Percentiles rank a stretch among this genome's conserved stretches.
phyloP scores from a whole-genome alignment of 2,329 filamentous ascomycete species.

The Teratosphaeria destructans region DNA sequence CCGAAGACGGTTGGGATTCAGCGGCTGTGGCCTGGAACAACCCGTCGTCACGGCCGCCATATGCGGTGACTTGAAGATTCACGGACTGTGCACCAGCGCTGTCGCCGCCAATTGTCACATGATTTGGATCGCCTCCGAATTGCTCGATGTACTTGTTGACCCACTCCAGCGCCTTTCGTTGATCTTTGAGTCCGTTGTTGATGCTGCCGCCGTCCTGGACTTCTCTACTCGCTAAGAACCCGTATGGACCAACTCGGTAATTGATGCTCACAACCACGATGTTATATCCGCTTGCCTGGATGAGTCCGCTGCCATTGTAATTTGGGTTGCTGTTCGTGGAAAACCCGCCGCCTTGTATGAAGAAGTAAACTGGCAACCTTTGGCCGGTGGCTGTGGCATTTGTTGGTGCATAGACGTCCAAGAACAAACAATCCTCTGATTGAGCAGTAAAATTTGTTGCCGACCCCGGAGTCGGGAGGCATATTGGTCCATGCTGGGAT shows the following conservation, averaged over 20 bases:
- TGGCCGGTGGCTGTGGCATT: slow-evolving; percentile 35
- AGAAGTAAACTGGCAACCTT: slow-evolving; percentile 55
- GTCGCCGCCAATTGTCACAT: slow-evolving; percentile 58
- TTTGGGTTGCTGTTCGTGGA: slow-evolving; percentile 39
- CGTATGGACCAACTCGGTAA: slow-evolving; percentile 65
- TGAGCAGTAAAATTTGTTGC: slow-evolving; percentile 11
- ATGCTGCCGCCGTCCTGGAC: slow-evolving; percentile 40
- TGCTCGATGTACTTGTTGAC: slow-evolving; percentile 53
- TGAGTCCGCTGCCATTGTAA: slow-evolving; percentile 52
- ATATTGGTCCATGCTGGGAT: slow-evolving; percentile 32
- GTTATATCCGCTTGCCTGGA: slow-evolving; percentile 46
- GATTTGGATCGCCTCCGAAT: slow-evolving; percentile 60
- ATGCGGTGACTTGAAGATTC: slow-evolving; percentile 51
- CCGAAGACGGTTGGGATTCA: slow-evolving; percentile 44
- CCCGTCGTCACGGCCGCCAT: slow-evolving; percentile 36
- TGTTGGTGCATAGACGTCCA: slow-evolving; percentile 54
- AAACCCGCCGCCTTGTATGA: slow-evolving; percentile 40
- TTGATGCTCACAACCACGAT: slow-evolving; percentile 65
- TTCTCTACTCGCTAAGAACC: slow-evolving; percentile 56
- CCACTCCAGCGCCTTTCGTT: slow-evolving; percentile 60
- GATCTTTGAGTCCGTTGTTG: slow-evolving; percentile 63
- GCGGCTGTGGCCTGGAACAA: slow-evolving; percentile 45
- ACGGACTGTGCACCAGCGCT: slow-evolving; percentile 59
- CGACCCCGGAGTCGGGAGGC: slow-evolving; percentile 14
- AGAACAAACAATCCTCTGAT: slow-evolving; percentile 58